Conservation (phyloP, 371 early-diverging fungal species). For the Zychaea mexicana region DNA sequence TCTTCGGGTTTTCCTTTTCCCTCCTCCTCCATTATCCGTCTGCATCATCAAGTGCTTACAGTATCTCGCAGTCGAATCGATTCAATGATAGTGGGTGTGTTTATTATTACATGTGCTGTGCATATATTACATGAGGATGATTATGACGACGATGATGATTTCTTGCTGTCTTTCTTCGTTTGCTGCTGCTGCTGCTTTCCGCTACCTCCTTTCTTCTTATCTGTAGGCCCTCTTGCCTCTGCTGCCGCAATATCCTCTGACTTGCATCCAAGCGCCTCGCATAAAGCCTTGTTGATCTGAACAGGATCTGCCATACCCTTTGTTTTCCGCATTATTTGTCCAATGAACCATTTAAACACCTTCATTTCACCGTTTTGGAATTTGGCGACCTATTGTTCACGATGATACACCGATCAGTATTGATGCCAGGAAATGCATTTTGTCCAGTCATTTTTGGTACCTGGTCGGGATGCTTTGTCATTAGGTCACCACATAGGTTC, state of each 20-base stretch:
- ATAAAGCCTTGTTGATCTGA: conserved; percentile 56
- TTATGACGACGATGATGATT: not conserved
- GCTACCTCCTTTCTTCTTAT: not conserved
- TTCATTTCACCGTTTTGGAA: conserved; percentile 62
- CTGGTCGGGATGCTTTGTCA: conserved; percentile 60
- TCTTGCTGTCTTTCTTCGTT: not conserved
- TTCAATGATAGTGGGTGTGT: too few species aligned
- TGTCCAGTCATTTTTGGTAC: conserved; percentile 29
- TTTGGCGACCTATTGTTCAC: conserved; percentile 55
- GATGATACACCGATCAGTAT: too few species aligned
- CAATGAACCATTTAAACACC: conserved; percentile 72
- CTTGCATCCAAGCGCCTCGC: conserved; percentile 42
- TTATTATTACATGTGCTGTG: too few species aligned
- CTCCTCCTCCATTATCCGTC: not conserved
- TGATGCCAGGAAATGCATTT: too few species aligned
- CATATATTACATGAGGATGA: too few species aligned
- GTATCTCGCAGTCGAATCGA: too few species aligned
- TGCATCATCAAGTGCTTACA: not conserved
- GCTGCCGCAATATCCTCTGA: conserved; percentile 27
- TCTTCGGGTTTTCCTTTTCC: not conserved
- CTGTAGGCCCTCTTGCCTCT: not conserved
- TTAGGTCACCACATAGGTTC: conserved; percentile 51
- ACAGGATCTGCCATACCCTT: conserved; percentile 76
- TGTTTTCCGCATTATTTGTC: conserved; percentile 72
- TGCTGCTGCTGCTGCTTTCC: not conserved